Evolutionary conservation across 768 basidiomycete genomes (phyloP).

Genomic region (Pleurotus eryngii): DNA sequence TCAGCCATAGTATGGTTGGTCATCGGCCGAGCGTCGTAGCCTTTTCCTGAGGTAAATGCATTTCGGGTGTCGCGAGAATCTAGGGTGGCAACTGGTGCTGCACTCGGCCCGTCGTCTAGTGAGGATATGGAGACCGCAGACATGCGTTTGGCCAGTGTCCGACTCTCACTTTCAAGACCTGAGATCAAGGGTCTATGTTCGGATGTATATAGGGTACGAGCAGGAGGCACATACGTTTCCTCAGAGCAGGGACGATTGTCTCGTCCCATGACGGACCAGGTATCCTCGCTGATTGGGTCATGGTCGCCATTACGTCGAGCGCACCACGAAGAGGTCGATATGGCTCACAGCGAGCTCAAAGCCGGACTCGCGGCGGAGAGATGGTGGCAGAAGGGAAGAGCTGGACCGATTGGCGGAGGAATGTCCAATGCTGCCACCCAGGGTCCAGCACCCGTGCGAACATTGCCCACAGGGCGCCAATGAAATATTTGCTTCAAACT

Average conservation of each 20-base stretch:
- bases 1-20: background rate
- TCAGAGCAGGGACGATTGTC: slow-evolving; percentile 74
- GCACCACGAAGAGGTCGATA: background rate
- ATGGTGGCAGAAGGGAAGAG: background rate
- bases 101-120: slow-evolving; percentile 45
- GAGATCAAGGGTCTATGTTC: slow-evolving; percentile 10
- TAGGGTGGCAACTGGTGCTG: slow-evolving; percentile 30
- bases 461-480: background rate
- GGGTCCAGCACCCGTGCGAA: slow-evolving; percentile 4
- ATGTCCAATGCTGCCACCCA: background rate
- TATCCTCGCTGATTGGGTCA: slow-evolving; percentile 36
- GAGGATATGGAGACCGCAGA: slow-evolving; percentile 70
- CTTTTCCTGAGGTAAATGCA: slow-evolving; percentile 5
- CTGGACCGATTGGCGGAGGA: background rate
- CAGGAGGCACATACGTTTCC: slow-evolving; percentile 59
- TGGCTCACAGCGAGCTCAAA: too few relatives aligned
- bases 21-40: background rate
- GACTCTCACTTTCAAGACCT: slow-evolving; percentile 83
- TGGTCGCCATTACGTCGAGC: slow-evolving; percentile 2
- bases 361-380: too few relatives aligned
- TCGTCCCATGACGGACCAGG: slow-evolving; percentile 73
- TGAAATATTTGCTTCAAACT: background rate
- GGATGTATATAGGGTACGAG: background rate
- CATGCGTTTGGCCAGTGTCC: slow-evolving; percentile 71
- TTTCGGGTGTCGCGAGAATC: slow-evolving; percentile 18